Evolutionary conservation across 2,329 filamentous ascomycete species (phyloP), one percentile per base, ranked within the genome.

Genomic region (Fusarium musae): DNA sequence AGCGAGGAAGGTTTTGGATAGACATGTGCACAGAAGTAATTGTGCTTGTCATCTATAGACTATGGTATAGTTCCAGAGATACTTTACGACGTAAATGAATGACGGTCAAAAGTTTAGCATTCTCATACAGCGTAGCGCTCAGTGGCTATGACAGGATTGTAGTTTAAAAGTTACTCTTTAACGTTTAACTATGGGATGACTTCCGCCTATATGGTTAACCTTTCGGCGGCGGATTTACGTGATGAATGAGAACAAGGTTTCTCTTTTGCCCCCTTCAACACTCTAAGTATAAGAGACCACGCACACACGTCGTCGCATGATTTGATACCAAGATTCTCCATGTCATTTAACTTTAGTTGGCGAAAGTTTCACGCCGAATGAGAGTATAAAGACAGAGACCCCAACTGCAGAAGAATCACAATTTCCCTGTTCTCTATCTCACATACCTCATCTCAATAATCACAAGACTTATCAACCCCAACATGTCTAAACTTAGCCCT

Each of bases 301-400:
- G 4, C 17, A 6, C 4, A 15, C 23, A 19, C 3, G 4, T 9
- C 23, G 9, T 37, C 36, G 3, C 4, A 21, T 2, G 19, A 16
- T 19, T 0, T 36, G 8, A 26, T 19, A 5, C 3, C 6, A 12
- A 17, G 5, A 6, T 53, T 28, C 3, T 5, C 2, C 1, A 16
- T 37, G 4, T 16, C 2, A 3, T 21, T 15, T 53, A 10, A 28
- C 9, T 53, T 39, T 28, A 2, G 23, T 39, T 5, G 7, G 19
- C 5, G 3, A 16, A 28, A 6, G 4, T n/a, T 11, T 0, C 4
- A 9, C 5, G 0, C 17, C 11, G 2, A 16, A 19, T 8, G 34
- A 10, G 2, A 23, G 3, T 8, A 50, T 34, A 50, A 50, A 50
- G 2, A 1, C 4, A 5, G n/a, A 23, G 10, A 34, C 11, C 16